Evolutionary conservation across 129 eudicot genomes (phyloP), one percentile per base, ranked within the genome.

Genomic region (Helianthus annuus): DNA sequence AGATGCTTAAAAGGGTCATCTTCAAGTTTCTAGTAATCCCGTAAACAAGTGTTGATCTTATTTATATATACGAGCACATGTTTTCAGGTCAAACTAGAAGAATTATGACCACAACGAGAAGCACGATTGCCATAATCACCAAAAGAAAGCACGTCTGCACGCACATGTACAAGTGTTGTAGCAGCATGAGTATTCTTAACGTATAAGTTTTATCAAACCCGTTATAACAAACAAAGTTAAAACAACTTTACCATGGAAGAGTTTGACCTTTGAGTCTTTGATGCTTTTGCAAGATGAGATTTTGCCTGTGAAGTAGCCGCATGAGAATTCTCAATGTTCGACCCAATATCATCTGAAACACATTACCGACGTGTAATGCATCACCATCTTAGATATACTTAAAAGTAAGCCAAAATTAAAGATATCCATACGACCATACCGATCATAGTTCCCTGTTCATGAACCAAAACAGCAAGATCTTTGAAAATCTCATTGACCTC

Each of bases 91-190:
- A 87, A 56, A 66, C 83, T 42, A 64, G 82, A 19, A 84, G 82
- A 48, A 86, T 72, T 46, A 87, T 65, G 53, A 89, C 71, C 76
- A 89, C 85, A 12, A 89, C 83, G 42, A 89, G 81, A 52, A 89
- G 80, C 58, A 80, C 81, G 66, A 82, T 82, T 73, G 92, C 96
- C 32, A 84, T 67, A 12, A 89, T 86, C 81, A 89, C 80, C 83
- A 86, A 54, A 81, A 86, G 70, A 79, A 89, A 86, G 78, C 96
- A 89, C 51, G 82, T 85, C 96, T 89, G 92, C 92, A 86, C 45
- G 45, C n/a, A 64, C 45, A 64, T 4, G 59, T 42, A 44, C 71
- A 14, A 62, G 70, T 19, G 51, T 24, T 1, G 10, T 46, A 73
- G 12, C 34, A 13, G 29, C 58, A 7, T 16, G 10, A 42, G 59